Conservation (phyloP, 1,139 yeast genomes). For the Candida dubliniensis region DNA sequence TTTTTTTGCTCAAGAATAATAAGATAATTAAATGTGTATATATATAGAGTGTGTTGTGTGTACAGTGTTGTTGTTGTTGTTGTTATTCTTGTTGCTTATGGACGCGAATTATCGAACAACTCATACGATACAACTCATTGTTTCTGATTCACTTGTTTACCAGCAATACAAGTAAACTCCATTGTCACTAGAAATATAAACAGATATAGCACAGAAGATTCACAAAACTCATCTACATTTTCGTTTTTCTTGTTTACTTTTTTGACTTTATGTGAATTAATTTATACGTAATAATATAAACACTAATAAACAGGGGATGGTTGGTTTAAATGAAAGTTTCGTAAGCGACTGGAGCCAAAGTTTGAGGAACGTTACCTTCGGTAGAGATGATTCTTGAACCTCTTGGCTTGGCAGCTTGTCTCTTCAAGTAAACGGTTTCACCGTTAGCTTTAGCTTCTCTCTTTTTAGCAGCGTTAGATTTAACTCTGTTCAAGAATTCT, state of each 20-base stretch:
- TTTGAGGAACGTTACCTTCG: constrained; percentile 84
- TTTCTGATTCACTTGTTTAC: too few species aligned
- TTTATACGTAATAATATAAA: constrained; percentile 14
- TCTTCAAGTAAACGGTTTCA: constrained; percentile 87
- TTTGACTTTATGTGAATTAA: constrained; percentile 15
- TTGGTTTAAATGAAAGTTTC: constrained; percentile 87
- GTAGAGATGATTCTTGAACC: constrained; percentile 79
- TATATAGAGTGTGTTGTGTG: too few species aligned
- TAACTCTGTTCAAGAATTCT: constrained; percentile 98
- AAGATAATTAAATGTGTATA: too few species aligned
- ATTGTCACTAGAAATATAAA: too few species aligned
- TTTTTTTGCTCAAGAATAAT: too few species aligned
- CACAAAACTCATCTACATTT: background rate
- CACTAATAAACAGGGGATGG: constrained; percentile 8
- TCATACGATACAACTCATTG: too few species aligned
- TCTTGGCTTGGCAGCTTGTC: constrained; percentile 99
- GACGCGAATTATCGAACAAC: too few species aligned
- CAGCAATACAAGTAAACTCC: too few species aligned
- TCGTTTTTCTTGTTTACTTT: too few species aligned
- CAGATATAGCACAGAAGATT: too few species aligned
- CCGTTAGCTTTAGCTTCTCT: constrained; percentile 95
- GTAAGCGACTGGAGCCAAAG: constrained; percentile 98
- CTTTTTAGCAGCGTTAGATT: constrained; percentile 91
- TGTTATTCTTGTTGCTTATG: too few species aligned
- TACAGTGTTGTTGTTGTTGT: too few species aligned